phyloP scores from a whole-genome alignment of 2,329 filamentous ascomycete species.

The Diaporthe citrichinensis region DNA sequence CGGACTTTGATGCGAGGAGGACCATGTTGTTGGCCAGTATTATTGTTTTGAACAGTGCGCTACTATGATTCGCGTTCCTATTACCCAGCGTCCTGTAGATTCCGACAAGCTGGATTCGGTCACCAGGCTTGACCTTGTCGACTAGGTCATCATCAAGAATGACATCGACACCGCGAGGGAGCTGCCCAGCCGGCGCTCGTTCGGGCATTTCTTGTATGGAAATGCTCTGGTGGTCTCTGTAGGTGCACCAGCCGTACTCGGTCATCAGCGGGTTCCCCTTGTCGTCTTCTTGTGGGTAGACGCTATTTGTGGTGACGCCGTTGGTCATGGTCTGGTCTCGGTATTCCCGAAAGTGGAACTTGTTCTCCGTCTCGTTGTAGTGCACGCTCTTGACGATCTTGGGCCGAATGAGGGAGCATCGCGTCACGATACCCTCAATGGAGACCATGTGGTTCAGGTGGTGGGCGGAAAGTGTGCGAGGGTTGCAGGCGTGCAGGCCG shows the following conservation, averaged over 20 bases:
- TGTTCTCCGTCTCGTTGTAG: slow-evolving; percentile 88
- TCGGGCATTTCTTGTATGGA: slow-evolving; percentile 99
- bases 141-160: slow-evolving; percentile 97
- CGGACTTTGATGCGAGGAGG: slow-evolving; percentile 93
- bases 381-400: slow-evolving; percentile 99
- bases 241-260: slow-evolving; percentile 96
- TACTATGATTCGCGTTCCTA: slow-evolving; percentile 90
- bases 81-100: slow-evolving; percentile 96
- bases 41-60: slow-evolving; percentile 93
- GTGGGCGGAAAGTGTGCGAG: slow-evolving; percentile 88
- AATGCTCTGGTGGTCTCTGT: slow-evolving; percentile 96
- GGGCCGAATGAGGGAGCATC: slow-evolving; percentile 93
- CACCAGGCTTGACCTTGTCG: slow-evolving; percentile 93
- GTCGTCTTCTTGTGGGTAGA: slow-evolving; percentile 94
- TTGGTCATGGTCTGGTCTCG: slow-evolving; percentile 98
- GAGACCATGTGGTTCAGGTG: slow-evolving; percentile 98
- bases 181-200: slow-evolving; percentile 92
- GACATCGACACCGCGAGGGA: slow-evolving; percentile 95
- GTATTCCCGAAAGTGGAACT: slow-evolving; percentile 92
- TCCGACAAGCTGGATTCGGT: slow-evolving; percentile 96
- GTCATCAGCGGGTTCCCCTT: slow-evolving; percentile 93
- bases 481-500: slow-evolving; percentile 94
- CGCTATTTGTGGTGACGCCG: slow-evolving; percentile 88
- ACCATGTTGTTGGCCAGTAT: slow-evolving; percentile 96
- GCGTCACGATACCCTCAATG: slow-evolving; percentile 96